phyloP scores from a whole-genome alignment of 2,329 filamentous ascomycete species.

The Trichophyton mentagrophytes region DNA sequence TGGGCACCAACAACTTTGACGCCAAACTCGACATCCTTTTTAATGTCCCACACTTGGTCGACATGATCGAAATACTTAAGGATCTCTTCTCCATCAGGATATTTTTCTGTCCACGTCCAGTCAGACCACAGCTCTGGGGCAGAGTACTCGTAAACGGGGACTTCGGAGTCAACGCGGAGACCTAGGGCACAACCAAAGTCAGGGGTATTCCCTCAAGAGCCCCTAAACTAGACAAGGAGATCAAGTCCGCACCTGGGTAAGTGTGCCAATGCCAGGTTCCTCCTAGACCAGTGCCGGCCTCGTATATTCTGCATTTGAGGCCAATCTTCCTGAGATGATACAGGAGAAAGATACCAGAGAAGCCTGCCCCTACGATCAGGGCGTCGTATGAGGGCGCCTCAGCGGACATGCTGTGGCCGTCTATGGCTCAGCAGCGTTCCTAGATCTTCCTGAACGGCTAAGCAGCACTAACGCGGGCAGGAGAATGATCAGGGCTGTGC shows the following conservation, averaged over 20 bases:
- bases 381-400: conserved; percentile 13
- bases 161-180: conserved; percentile 39
- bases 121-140: conserved; percentile 37
- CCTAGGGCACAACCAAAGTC: conserved; percentile 26
- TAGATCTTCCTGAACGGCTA: background rate
- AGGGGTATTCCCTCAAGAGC: background rate
- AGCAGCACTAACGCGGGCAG: background rate
- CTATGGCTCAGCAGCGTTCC: background rate
- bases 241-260: conserved; percentile 35
- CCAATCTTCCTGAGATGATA: conserved; percentile 41
- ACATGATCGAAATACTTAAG: conserved; percentile 38
- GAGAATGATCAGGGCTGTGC: background rate
- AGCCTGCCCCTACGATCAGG: conserved; percentile 21
- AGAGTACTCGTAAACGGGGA: conserved; percentile 43
- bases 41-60: conserved; percentile 32
- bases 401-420: background rate
- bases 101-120: conserved; percentile 33
- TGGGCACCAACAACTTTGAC: conserved; percentile 31
- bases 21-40: conserved; percentile 35
- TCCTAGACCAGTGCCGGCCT: conserved; percentile 40
- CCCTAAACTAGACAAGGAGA: background rate
- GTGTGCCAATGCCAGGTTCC: conserved; percentile 47
- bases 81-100: conserved; percentile 26
- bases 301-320: conserved; percentile 38
- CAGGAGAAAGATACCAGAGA: conserved; percentile 39